Conservation (phyloP, 2,329 filamentous ascomycete species). For the Apiospora marii region DNA sequence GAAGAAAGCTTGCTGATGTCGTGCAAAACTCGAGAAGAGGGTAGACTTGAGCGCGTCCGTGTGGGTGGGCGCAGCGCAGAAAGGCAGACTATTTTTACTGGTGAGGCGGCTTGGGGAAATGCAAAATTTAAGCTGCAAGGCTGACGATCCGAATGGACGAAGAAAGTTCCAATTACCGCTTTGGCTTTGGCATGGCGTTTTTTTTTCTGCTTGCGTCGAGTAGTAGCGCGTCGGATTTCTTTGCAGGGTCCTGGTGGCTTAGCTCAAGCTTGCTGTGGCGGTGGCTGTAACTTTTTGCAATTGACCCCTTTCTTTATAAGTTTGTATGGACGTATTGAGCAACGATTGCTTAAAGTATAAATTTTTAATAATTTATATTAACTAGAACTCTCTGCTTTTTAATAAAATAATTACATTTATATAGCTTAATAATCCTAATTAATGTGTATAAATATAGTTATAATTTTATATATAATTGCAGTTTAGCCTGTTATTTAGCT, state of each 20-base stretch:
- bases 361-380: no score
- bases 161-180: neutral
- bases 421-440: no score
- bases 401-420: no score
- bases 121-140: conserved; percentile 24
- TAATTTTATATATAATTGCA: no score
- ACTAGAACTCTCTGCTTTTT: no score
- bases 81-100: neutral
- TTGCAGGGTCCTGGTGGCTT: conserved; percentile 14
- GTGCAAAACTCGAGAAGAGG: neutral
- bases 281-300: neutral
- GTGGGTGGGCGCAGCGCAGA: neutral
- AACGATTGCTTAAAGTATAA: no score
- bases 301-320: neutral
- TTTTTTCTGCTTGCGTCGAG: conserved; percentile 13
- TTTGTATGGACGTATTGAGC: neutral
- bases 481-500: no score
- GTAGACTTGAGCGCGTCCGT: conserved; percentile 12
- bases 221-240: conserved; percentile 16
- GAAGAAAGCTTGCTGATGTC: neutral
- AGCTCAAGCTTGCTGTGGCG: neutral
- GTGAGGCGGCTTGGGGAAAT: conserved; percentile 11
- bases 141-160: conserved; percentile 5
- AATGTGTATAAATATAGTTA: no score
- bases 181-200: neutral